Base-by-base conservation (phyloP, 495 filamentous ascomycete species). In the Penicillium steckii region DNA sequence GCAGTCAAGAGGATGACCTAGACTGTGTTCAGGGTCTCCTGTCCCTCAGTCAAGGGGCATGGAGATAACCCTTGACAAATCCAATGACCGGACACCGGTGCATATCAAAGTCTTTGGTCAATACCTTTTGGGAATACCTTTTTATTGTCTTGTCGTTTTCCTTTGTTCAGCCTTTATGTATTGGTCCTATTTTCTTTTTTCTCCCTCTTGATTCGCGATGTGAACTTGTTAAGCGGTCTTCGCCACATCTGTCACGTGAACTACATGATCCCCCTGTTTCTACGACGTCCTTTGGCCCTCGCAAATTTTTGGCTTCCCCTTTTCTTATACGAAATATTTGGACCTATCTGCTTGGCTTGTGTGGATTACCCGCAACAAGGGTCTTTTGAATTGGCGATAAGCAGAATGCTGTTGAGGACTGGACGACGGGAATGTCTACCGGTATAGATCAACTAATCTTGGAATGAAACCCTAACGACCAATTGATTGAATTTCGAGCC, bases 11-110 rank as follows among this genome's bases (percentile, higher is more conserved):
- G 61, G 82, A 81, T 53, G 88, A 93, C 59, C 70, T 90, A 60
- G 89, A 91, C 64, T 90, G 87, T 52, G 81, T 93, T 23, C 88
- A 90, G 49, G 86, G 86, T 25, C 68, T 95, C 46, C 64, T 95
- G 42, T 88, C 85, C 22, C 71, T 95, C 48, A 91, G 83, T 52
- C 78, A 85, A 63, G 83, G 82, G 35, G 80, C 78, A 53, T 85
- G 83, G 83, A 66, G 72, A 57, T 85, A 59, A 52, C 42, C 44
- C 38, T 23, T 23, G 13, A 17, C 8, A 21, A 15, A 19, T 21
- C n/a, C 4, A 8, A 19, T 9, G 21, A 1, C 21, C 19, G 18
- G 38, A 21, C 38, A 41, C 19, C 19, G n/a, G 18, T 41, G 23
- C 17, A 45, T 26, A 44, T 9, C 44, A 21, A 19, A 30, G 35